Evolutionary conservation across 1,139 yeast genomes (phyloP).

Genomic region (Waltiozyma sp.): DNA sequence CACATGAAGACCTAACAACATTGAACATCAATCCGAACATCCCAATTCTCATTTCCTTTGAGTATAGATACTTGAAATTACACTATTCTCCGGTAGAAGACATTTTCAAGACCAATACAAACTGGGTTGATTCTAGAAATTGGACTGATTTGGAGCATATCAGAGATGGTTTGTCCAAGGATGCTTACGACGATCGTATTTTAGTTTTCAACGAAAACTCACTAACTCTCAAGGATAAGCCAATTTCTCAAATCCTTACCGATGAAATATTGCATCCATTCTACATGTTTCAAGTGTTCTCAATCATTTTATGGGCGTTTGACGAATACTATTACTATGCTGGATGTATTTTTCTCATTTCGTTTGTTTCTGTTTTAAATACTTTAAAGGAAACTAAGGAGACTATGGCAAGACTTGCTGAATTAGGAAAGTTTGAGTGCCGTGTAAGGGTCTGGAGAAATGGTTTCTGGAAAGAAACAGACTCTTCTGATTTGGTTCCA

Average conservation of each 20-base stretch:
- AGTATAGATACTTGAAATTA: slow-evolving; percentile 74
- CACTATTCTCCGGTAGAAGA: slow-evolving; percentile 83
- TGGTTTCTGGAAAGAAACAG: slow-evolving; percentile 82
- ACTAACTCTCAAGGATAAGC: slow-evolving; percentile 67
- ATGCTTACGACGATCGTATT: slow-evolving; percentile 54
- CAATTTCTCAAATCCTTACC: slow-evolving; percentile 50
- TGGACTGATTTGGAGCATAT: slow-evolving; percentile 51
- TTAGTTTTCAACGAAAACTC: slow-evolving; percentile 69
- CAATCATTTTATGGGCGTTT: slow-evolving; percentile 81
- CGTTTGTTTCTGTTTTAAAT: slow-evolving; percentile 66
- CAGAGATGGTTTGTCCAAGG: slow-evolving; percentile 63
- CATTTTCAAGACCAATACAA: slow-evolving; percentile 69
- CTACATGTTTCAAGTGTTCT: slow-evolving; percentile 86
- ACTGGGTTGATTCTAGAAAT: slow-evolving; percentile 66
- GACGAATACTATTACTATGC: slow-evolving; percentile 94
- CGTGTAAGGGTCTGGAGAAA: slow-evolving; percentile 86
- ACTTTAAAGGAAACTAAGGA: slow-evolving; percentile 76
- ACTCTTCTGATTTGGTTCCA: slow-evolving; percentile 80
- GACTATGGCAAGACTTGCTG: slow-evolving; percentile 61
- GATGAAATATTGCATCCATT: slow-evolving; percentile 94
- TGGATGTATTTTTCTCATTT: slow-evolving; percentile 77
- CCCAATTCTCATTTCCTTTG: slow-evolving; percentile 60
- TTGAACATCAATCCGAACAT: slow-evolving; percentile 27
- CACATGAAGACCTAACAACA: neutral
- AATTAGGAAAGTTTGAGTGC: slow-evolving; percentile 62